Base-by-base conservation (phyloP, 2,329 filamentous ascomycete species). In the Nothophaeocryptopus gaeumannii region DNA sequence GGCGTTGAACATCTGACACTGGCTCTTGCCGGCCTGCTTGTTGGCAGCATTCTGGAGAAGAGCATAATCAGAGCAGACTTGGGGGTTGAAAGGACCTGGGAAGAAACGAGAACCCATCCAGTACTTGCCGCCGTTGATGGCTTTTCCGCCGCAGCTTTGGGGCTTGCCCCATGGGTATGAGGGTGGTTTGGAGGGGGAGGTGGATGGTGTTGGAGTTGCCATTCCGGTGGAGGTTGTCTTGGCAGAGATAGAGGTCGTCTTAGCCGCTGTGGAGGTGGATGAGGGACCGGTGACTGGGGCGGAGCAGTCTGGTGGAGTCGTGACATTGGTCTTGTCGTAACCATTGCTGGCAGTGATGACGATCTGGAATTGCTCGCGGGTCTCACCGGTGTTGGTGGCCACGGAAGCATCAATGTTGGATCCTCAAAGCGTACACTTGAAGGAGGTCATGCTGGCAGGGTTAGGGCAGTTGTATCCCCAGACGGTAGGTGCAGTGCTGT, bases 401-500 rank as follows among this genome's bases (percentile, higher is more conserved):
- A 54, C 36, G 2, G 49, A 48, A n/a, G 61, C 50, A 13, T 60
- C 55, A 41, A 69, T 60, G 14, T 54, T 56, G 34, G 64, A 65
- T 13, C 66, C 62, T 59, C 59, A 67, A 32, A 66, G 56, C 1
- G 62, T 60, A 56, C 64, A 67, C 50, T 64, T 65, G 57, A 60
- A 65, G 51, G 59, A 60, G 16, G 64, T 65, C 49, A 65, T 63
- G 11, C 56, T 58, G 16, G 56, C 34, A 5, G 62, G 63, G 45
- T 61, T 59, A 7, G 62, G 56, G 54, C 63, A 66, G 41, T 51
- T 36, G 4, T 46, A n/a, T 12, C 53, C 53, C 57, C 60, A 63
- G 5, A 59, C 50, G 15, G 55, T 57, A 4, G 53, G 54, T 20
- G 54, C 54, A 15, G 48, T 48, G 30, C 37, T 43, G 41, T 61